phyloP scores from a whole-genome alignment of 352 stramenopile species.

The Blastocystis sp. region DNA sequence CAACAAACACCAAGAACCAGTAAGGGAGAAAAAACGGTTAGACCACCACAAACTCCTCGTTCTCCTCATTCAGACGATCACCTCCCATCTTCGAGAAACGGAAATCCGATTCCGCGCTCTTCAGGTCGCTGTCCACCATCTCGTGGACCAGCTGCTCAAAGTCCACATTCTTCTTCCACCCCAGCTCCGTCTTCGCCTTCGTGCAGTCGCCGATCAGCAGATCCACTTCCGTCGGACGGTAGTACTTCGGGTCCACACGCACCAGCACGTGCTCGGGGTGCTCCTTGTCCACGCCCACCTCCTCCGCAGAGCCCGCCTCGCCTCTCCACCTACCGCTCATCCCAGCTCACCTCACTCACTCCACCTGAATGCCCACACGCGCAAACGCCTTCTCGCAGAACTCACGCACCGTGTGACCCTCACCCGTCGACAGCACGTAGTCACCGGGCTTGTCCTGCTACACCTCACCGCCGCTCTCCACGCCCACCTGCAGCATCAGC shows the following conservation, averaged over 20 bases:
- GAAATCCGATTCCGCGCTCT: slow-evolving; percentile 13
- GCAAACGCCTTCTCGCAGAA: slow-evolving; percentile 93
- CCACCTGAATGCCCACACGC: slow-evolving; percentile 83
- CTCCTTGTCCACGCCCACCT: slow-evolving; percentile 84
- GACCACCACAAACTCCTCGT: slow-evolving; percentile 34
- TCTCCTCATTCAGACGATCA: slow-evolving; percentile 27
- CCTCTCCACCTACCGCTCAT: slow-evolving; percentile 46
- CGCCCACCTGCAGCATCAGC: slow-evolving; percentile 88
- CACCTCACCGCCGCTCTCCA: not conserved
- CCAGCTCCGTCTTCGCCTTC: slow-evolving; percentile 85
- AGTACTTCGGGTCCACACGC: slow-evolving; percentile 91
- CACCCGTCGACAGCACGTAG: slow-evolving; percentile 89
- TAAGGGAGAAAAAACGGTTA: not conserved
- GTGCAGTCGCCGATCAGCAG: slow-evolving; percentile 88
- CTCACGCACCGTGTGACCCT: slow-evolving; percentile 94
- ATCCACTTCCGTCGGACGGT: slow-evolving; percentile 95
- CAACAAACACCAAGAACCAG: too few relatives aligned
- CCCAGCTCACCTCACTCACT: slow-evolving; percentile 82
- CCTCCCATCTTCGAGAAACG: slow-evolving; percentile 21
- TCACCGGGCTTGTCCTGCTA: slow-evolving; percentile 81
- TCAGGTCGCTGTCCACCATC: slow-evolving; percentile 81
- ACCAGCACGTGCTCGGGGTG: slow-evolving; percentile 82
- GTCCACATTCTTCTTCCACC: slow-evolving; percentile 85
- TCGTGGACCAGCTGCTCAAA: slow-evolving; percentile 90
- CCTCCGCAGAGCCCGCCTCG: slow-evolving; percentile 81